A percentile compares a stretch with the other conserved stretches of the same genome.
Conservation (phyloP, 1,139 yeast genomes). For the Taiozyma sp. region DNA sequence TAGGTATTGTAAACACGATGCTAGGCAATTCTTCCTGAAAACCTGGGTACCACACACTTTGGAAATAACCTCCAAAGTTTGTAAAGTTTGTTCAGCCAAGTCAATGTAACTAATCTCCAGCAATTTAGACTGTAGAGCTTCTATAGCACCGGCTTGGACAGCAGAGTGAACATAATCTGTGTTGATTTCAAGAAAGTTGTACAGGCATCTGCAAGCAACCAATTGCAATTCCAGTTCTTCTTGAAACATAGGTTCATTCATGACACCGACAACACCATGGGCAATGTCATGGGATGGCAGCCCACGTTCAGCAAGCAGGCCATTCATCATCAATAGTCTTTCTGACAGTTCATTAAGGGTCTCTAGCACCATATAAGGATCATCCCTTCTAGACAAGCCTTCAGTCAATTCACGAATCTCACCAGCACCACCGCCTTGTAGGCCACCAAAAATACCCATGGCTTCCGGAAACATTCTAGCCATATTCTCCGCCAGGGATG, state of each 20-base stretch:
- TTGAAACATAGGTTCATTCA: slow-evolving; percentile 53
- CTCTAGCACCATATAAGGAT: slow-evolving; percentile 48
- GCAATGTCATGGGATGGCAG: slow-evolving; percentile 62
- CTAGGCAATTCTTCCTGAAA: slow-evolving; percentile 56
- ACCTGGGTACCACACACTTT: slow-evolving; percentile 48
- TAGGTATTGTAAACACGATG: slow-evolving; percentile 65
- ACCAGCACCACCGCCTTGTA: slow-evolving; percentile 21
- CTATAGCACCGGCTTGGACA: slow-evolving; percentile 63
- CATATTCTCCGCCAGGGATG: slow-evolving; percentile 22
- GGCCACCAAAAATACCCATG: slow-evolving; percentile 34
- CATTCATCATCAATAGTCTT: slow-evolving; percentile 64
- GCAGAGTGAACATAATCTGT: slow-evolving; percentile 63
- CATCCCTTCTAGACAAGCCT: slow-evolving; percentile 34
- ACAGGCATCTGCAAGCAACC: slow-evolving; percentile 80
- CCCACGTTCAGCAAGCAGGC: slow-evolving; percentile 53
- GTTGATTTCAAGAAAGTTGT: slow-evolving; percentile 76
- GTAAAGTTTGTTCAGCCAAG: slow-evolving; percentile 87
- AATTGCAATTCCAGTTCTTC: slow-evolving; percentile 77
- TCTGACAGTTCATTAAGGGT: slow-evolving; percentile 62
- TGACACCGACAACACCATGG: slow-evolving; percentile 49
- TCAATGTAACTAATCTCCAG: slow-evolving; percentile 81
- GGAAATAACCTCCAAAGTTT: slow-evolving; percentile 67
- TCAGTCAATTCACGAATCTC: slow-evolving; percentile 35
- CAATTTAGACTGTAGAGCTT: slow-evolving; percentile 61
- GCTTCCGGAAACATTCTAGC: slow-evolving; percentile 33